These are phyloP conservation scores for Emmonsiellopsis sp. DNA, from an alignment of 2,329 filamentous ascomycete species.

Conservation along the genomic window DNA sequence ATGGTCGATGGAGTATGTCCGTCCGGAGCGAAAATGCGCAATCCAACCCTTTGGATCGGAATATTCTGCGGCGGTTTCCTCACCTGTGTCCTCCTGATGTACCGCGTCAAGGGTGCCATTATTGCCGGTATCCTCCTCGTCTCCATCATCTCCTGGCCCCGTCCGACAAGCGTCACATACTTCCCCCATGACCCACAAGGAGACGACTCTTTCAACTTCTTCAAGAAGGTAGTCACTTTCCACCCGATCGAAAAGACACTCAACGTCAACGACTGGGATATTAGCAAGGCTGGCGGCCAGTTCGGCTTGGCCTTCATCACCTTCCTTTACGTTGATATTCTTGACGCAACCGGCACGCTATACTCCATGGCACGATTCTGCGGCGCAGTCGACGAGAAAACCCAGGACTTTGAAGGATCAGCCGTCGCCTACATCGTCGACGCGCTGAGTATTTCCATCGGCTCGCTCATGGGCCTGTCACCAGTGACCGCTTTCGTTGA, in stretches of 20 bases:
- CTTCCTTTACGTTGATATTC: slow-evolving; percentile 83
- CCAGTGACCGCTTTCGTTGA: slow-evolving; percentile 84
- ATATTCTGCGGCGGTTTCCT: slow-evolving; percentile 79
- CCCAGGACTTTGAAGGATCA: slow-evolving; percentile 80
- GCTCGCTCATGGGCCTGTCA: slow-evolving; percentile 65
- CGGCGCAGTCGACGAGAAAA: slow-evolving; percentile 68
- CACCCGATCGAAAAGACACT: slow-evolving; percentile 64
- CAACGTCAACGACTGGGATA: slow-evolving; percentile 64
- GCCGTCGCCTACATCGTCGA: slow-evolving; percentile 79
- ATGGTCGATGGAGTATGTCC: slow-evolving; percentile 50
- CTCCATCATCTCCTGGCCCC: slow-evolving; percentile 81
- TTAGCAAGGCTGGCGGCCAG: slow-evolving; percentile 59
- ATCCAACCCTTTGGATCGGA: slow-evolving; percentile 75
- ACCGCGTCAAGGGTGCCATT: slow-evolving; percentile 77
- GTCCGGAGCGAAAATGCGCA: slow-evolving; percentile 64
- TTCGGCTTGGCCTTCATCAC: slow-evolving; percentile 80
- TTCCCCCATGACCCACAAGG: slow-evolving; percentile 67
- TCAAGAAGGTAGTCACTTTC: slow-evolving; percentile 79
- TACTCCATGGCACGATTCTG: slow-evolving; percentile 86
- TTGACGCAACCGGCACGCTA: slow-evolving; percentile 76
- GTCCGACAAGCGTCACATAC: slow-evolving; percentile 65
- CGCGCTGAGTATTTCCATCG: slow-evolving; percentile 69
- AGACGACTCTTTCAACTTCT: slow-evolving; percentile 69
- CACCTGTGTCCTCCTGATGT: slow-evolving; percentile 73
- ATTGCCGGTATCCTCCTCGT: slow-evolving; percentile 76